Base-by-base conservation (phyloP, 345 rosid genomes). In the Carallia pectinifolia region DNA sequence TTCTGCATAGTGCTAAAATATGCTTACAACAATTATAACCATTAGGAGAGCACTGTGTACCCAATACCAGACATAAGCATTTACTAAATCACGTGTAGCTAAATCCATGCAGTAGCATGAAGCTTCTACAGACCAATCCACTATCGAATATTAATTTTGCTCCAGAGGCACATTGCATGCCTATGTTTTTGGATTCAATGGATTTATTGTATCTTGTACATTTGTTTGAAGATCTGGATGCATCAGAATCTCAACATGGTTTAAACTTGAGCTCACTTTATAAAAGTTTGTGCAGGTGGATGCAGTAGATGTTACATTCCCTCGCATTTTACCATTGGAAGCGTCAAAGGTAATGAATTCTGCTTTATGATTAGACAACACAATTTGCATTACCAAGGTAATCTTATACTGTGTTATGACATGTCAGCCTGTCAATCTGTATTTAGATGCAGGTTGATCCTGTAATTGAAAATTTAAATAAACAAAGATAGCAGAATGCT, bases 271-370 rank as follows among this genome's bases (percentile, higher is more conserved):
- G 19, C 75, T 53, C 52, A 67, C 44, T 66, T 4, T 67, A 6
- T 64, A 40, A 36, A 69, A 39, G 54, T 66, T 72, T 77, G 47
- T 83, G 88, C 92, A 91, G 97, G 80, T 90, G 84, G 90, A 86
- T 80, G 75, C 69, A 61, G 84, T 67, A 74, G 97, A 80, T 54
- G 61, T 83, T 78, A 87, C 92, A 70, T 88, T 88, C 80, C 90
- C 92, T 74, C 77, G 64, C 61, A 72, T 80, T 75, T 66, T 79
- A 58, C 72, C 67, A 30, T n/a, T 65, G 66, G 85, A 82, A 67
- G 69, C 76, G 53, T 40, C 72, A 36, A 87, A 85, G 97, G 99
- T 87, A 73, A 79, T 56, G 9, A 10, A 61, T 9, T 39, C 65
- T 40, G 30, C 55, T 59, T 47, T 69, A 44, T 71, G 50, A 53